Evolutionary conservation across 2,329 filamentous ascomycete species (phyloP).

Genomic region (Pseudopyricularia cyperi): DNA sequence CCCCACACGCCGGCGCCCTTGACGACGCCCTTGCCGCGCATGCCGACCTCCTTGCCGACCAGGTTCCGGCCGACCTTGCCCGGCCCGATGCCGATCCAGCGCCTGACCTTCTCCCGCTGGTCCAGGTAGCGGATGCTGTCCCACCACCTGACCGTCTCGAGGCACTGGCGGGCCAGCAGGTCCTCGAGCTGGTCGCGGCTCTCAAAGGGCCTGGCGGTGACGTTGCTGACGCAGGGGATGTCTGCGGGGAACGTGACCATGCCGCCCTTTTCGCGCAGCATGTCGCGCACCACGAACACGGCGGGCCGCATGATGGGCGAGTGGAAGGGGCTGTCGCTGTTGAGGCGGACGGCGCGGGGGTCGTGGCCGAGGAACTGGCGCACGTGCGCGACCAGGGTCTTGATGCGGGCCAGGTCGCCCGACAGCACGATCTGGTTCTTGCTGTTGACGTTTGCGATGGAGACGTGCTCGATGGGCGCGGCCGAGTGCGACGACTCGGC

Average conservation of each 20-base stretch:
- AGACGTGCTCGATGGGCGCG: constrained; percentile 72
- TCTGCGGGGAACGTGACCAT: constrained; percentile 62
- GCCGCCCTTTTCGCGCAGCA: constrained; percentile 47
- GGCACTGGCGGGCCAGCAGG: constrained; percentile 71
- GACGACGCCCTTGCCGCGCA: constrained; percentile 61
- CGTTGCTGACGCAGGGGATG: constrained; percentile 75
- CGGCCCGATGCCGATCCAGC: constrained; percentile 87
- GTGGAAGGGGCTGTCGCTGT: constrained; percentile 83
- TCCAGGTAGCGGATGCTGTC: constrained; percentile 84
- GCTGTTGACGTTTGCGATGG: constrained; percentile 88
- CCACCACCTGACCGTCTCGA: constrained; percentile 94
- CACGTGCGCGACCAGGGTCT: constrained; percentile 69
- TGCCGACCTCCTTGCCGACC: constrained; percentile 89
- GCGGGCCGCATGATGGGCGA: constrained; percentile 85
- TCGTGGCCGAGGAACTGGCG: constrained; percentile 86
- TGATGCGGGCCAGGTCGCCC: constrained; percentile 73
- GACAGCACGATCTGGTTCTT: constrained; percentile 94
- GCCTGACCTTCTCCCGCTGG: constrained; percentile 63
- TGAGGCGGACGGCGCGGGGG: constrained; percentile 73
- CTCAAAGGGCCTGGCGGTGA: constrained; percentile 65
- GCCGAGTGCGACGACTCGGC: constrained; percentile 54
- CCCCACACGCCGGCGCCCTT: constrained; percentile 92
- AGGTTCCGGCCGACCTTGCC: constrained; percentile 89
- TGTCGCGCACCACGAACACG: constrained; percentile 54
- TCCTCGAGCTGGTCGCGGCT: constrained; percentile 66